A percentile compares a stretch with the other conserved stretches of the same genome.
phyloP scores from a whole-genome alignment of 108 stramenopile genomes.

The Skeletonema menzelii region DNA sequence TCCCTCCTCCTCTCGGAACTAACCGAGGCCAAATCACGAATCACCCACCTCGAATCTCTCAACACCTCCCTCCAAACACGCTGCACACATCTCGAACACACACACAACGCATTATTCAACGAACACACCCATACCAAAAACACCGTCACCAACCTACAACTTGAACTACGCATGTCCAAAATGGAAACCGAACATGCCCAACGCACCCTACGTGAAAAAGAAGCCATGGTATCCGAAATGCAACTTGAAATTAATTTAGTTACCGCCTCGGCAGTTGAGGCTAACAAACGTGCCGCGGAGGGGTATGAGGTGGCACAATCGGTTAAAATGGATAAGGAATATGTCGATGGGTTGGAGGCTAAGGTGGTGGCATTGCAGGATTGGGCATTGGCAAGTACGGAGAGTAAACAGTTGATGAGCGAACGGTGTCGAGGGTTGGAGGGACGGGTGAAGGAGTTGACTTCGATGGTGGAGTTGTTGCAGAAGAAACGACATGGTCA shows the following conservation, averaged over 20 bases:
- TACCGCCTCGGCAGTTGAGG: slow-evolving; percentile 64
- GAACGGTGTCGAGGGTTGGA: slow-evolving; percentile 76
- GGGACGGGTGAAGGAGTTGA: slow-evolving; percentile 52
- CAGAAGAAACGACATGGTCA: background rate
- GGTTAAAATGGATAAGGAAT: slow-evolving; percentile 66
- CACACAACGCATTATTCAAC: slow-evolving; percentile 23
- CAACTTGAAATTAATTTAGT: slow-evolving; percentile 89
- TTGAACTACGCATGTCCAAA: slow-evolving; percentile 82
- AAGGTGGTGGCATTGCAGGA: slow-evolving; percentile 84
- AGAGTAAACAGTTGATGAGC: slow-evolving; percentile 66
- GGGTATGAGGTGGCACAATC: slow-evolving; percentile 71
- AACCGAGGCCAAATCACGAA: slow-evolving; percentile 63
- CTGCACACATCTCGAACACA: slow-evolving; percentile 59
- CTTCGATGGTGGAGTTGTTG: slow-evolving; percentile 19
- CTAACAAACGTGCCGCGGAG: slow-evolving; percentile 68
- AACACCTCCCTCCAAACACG: slow-evolving; percentile 63
- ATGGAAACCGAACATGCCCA: slow-evolving; percentile 83
- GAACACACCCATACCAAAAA: slow-evolving; percentile 55
- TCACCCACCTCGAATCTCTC: slow-evolving; percentile 72
- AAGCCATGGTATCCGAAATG: slow-evolving; percentile 77
- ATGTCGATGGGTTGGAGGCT: slow-evolving; percentile 72
- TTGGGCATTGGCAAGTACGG: slow-evolving; percentile 85
- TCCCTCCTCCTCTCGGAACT: slow-evolving; percentile 70
- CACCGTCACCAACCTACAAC: slow-evolving; percentile 55
- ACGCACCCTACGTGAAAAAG: slow-evolving; percentile 67